These are phyloP conservation scores for Angophora floribunda DNA, from an alignment of 345 rosid species.

Conservation along the genomic window DNA sequence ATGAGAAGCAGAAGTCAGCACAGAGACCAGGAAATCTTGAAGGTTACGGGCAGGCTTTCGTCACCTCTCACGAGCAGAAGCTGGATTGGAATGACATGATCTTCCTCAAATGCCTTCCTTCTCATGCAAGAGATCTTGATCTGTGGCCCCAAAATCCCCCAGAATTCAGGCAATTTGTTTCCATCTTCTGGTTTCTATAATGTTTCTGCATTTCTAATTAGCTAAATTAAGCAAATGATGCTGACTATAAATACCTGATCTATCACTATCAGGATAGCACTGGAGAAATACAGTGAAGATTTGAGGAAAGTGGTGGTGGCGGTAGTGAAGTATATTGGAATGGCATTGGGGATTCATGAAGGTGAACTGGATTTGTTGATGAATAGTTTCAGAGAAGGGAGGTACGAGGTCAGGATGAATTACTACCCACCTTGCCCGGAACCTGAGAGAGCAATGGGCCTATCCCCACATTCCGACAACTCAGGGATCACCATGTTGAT, in stretches of 20 bases:
- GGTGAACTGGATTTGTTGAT: not conserved
- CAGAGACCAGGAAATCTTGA: conserved; percentile 15
- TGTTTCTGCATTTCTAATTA: not conserved
- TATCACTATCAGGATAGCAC: not conserved
- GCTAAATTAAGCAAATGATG: not conserved
- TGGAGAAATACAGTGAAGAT: conserved; percentile 6
- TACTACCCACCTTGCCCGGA: conserved; percentile 11
- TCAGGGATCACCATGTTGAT: conserved; percentile 8
- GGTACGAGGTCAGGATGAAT: conserved; percentile 4
- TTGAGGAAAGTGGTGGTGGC: conserved; percentile 2
- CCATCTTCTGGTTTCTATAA: not conserved
- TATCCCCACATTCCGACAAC: conserved; percentile 7
- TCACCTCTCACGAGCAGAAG: conserved; percentile 16
- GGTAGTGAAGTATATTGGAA: conserved; percentile 1
- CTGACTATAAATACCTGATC: not conserved
- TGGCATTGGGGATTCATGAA: not conserved
- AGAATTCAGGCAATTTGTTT: not conserved
- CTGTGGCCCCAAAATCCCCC: conserved; percentile 15
- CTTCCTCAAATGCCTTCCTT: conserved; percentile 15
- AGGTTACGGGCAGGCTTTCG: conserved; percentile 17
- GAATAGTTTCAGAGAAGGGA: conserved; percentile 1
- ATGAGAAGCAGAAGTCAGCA: conserved; percentile 3
- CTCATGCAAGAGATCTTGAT: conserved; percentile 1
- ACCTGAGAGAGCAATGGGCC: not conserved
- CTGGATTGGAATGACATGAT: conserved; percentile 22